Conservation (phyloP, 169 alveolate species). For the Theileria luwenshuni region DNA sequence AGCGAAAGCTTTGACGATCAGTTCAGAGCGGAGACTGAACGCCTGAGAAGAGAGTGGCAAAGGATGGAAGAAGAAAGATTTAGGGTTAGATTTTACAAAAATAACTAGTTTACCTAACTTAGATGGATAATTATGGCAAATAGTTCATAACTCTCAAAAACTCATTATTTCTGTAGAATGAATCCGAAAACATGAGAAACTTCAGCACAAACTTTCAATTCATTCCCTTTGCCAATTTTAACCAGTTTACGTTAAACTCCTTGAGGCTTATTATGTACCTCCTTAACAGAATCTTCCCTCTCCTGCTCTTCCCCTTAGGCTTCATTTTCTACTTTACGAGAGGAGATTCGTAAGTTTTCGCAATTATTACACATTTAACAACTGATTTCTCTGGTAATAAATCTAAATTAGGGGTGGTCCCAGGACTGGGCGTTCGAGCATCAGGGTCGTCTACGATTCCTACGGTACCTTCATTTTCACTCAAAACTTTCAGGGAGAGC, state of each 20-base stretch:
- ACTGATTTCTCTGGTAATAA: not conserved
- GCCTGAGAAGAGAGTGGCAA: constrained; percentile 67
- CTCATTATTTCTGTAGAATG: constrained; percentile 46
- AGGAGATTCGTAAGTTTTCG: constrained; percentile 48
- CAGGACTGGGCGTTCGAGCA: constrained; percentile 21
- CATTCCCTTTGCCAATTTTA: not conserved
- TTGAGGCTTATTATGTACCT: constrained; percentile 45
- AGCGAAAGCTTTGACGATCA: constrained; percentile 63
- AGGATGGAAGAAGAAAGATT: constrained; percentile 64
- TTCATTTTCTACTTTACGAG: constrained; percentile 36
- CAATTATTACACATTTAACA: not conserved
- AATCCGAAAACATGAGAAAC: constrained; percentile 30
- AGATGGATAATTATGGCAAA: not conserved
- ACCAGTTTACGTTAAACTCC: constrained; percentile 7
- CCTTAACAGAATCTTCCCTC: constrained; percentile 42
- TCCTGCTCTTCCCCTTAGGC: constrained; percentile 46
- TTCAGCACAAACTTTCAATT: constrained; percentile 4
- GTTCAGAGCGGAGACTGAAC: constrained; percentile 68
- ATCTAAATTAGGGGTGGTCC: constrained; percentile 17
- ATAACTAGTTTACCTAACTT: not conserved
- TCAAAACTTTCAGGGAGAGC: constrained; percentile 53
- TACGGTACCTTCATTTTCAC: constrained; percentile 44
- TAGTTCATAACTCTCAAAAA: not conserved
- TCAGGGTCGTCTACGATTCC: constrained; percentile 63
- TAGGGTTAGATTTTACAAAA: constrained; percentile 20